These are phyloP conservation scores for Chondrostereum purpureum DNA, from an alignment of 1,284 basidiomycete species.

Conservation along the genomic window DNA sequence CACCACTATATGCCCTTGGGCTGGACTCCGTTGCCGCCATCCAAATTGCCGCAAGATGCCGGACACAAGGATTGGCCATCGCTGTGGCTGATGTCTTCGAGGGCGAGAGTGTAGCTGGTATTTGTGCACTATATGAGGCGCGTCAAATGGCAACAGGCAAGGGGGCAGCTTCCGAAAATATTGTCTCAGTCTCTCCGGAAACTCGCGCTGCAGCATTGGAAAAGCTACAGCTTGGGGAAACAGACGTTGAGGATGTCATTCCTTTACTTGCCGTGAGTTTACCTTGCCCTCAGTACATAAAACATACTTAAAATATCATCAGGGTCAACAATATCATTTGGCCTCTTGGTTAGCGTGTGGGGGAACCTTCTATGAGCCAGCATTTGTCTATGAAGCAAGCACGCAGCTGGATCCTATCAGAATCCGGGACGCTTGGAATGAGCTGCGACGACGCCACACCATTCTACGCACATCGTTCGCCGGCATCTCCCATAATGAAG, in stretches of 20 bases:
- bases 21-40: conserved; percentile 12
- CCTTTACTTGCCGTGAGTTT: conserved; percentile 8
- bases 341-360: conserved; percentile 8
- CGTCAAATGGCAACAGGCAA: neutral
- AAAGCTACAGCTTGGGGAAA: neutral
- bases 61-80: conserved; percentile 6
- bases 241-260: conserved; percentile 7
- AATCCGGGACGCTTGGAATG: conserved; percentile 5
- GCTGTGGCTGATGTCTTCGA: conserved; percentile 10
- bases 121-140: conserved; percentile 6
- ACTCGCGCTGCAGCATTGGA: conserved; percentile 1
- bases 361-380: conserved; percentile 9
- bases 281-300: too few relatives aligned
- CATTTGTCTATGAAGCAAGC: conserved; percentile 6
- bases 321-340: conserved; percentile 11
- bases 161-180: neutral
- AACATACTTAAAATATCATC: neutral
- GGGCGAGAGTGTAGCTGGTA: conserved; percentile 8
- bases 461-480: conserved; percentile 9
- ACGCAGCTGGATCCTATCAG: conserved; percentile 1
- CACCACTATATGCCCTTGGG: conserved; percentile 10
- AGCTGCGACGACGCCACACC: conserved; percentile 3
- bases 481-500: conserved; percentile 4
- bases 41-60: conserved; percentile 10
- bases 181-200: conserved; percentile 4